phyloP scores from a whole-genome alignment of 495 filamentous ascomycete genomes.

The Xylona heveae region DNA sequence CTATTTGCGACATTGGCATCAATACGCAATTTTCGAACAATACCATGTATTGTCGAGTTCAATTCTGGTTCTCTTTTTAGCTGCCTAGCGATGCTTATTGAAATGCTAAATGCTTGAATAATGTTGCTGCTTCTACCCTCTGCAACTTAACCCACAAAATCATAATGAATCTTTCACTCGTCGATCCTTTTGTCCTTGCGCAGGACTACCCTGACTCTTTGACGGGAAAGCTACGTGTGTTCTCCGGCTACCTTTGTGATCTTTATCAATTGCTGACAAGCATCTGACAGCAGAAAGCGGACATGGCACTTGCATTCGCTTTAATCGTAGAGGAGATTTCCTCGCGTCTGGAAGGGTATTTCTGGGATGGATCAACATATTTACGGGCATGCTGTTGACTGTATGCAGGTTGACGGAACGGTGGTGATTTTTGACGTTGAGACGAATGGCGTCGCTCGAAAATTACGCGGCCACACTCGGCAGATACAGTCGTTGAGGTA shows the following conservation, averaged over 20 bases:
- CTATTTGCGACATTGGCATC: too few species aligned
- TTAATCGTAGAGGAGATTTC: constrained; percentile 84
- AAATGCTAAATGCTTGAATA: too few species aligned
- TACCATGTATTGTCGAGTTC: too few species aligned
- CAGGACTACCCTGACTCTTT: constrained; percentile 89
- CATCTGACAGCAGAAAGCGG: constrained; percentile 31
- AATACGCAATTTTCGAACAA: too few species aligned
- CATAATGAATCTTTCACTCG: constrained; percentile 57
- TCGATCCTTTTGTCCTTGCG: constrained; percentile 66
- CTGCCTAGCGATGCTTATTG: too few species aligned
- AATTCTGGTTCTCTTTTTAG: too few species aligned
- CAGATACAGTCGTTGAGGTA: constrained; percentile 70
- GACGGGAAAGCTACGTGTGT: constrained; percentile 61
- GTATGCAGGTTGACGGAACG: constrained; percentile 52
- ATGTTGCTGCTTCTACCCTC: constrained; percentile 27
- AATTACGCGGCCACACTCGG: constrained; percentile 73
- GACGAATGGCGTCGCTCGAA: constrained; percentile 85
- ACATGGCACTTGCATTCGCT: constrained; percentile 52
- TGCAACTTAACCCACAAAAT: constrained; percentile 27
- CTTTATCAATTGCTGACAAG: too few species aligned
- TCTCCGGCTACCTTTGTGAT: constrained; percentile 1
- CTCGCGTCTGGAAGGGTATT: constrained; percentile 71
- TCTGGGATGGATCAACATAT: constrained; percentile 5
- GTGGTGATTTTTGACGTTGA: constrained; percentile 94
- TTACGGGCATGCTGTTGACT: too few species aligned